Conservation (phyloP, 139 green algal species). For the Dunaliella primolecta region DNA sequence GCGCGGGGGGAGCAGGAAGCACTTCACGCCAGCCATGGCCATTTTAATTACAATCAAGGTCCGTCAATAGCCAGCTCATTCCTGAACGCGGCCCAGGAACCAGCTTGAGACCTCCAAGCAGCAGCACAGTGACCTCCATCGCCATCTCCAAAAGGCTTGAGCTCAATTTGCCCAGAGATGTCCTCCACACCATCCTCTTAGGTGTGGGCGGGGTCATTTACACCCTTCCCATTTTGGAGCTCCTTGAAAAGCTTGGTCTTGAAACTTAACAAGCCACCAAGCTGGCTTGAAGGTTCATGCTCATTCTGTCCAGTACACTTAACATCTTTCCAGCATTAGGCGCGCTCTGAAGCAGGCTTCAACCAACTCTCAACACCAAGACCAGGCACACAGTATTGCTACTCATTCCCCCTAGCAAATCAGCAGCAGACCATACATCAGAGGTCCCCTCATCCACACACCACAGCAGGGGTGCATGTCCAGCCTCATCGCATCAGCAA, state of each 20-base stretch:
- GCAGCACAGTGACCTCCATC: not conserved
- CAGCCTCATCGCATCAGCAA: too few relatives aligned
- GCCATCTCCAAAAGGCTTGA: not conserved
- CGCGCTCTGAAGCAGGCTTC: not conserved
- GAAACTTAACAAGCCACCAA: not conserved
- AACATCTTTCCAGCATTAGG: not conserved
- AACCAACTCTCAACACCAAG: not conserved
- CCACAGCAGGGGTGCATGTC: too few relatives aligned
- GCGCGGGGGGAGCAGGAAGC: not conserved
- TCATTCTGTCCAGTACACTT: not conserved
- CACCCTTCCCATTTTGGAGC: not conserved
- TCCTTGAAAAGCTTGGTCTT: not conserved
- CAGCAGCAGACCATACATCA: too few relatives aligned
- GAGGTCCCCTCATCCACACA: too few relatives aligned
- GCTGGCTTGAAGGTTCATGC: not conserved
- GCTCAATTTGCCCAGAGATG: not conserved
- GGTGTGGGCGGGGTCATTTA: not conserved
- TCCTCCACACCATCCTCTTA: not conserved
- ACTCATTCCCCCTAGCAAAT: not conserved
- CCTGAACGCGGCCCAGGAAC: not conserved
- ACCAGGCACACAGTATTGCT: not conserved
- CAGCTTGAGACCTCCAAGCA: not conserved
- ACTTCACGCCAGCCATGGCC: not conserved
- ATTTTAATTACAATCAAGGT: not conserved
- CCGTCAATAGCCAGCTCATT: not conserved